Evolutionary conservation across 176 grass and related monocot genomes (phyloP), one percentile per base, ranked within the genome.

Genomic region (Aegilops bicornis): DNA sequence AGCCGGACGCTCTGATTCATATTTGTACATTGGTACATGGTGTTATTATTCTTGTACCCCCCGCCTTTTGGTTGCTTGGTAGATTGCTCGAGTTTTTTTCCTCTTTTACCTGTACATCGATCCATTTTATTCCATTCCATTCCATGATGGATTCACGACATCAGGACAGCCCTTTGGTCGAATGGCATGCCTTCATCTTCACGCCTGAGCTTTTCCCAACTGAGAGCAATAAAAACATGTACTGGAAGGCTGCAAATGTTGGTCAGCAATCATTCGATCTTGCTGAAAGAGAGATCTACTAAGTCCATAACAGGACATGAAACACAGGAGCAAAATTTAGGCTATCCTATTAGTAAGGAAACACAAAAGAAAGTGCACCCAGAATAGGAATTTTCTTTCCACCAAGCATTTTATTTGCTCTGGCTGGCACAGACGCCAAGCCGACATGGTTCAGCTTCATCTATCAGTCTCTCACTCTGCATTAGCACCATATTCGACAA

Each of bases 1-100:
- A 69, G 89, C 81, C 77, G 89, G 69, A 70, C 29, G 77, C 85
- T 85, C 70, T 32, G 82, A 67, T 85, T 81, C 86, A 71, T 65
- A 35, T 84, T 66, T 91, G 89, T 88, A 85, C 85, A 91, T 88
- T 84, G 59, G 69, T 75, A 79, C 85, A 75, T 59, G 73, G 16
- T 83, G 50, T 56, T 19, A 19, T n/a, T 37, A 65, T 11, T 54
- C 31, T 22, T 84, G 80, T 74, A 91, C 76, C 76, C 50, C 50
- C 50, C 7, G 50, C 50, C 50, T 75, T 67, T 61, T 84, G 67
- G 45, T 50, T 87, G 76, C 76, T 68, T 25, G 76, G 42, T 81
- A 77, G 76, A 30, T 33, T 64, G 47, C 87, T 84, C 75, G 8
- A 37, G 16, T 20, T 45, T 73, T 39, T 16, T 32, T 15, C 35